A percentile compares a stretch with the other conserved stretches of the same genome.
phyloP scores from a whole-genome alignment of 805 yeast genomes.

The Debaryomyces hansenii region DNA sequence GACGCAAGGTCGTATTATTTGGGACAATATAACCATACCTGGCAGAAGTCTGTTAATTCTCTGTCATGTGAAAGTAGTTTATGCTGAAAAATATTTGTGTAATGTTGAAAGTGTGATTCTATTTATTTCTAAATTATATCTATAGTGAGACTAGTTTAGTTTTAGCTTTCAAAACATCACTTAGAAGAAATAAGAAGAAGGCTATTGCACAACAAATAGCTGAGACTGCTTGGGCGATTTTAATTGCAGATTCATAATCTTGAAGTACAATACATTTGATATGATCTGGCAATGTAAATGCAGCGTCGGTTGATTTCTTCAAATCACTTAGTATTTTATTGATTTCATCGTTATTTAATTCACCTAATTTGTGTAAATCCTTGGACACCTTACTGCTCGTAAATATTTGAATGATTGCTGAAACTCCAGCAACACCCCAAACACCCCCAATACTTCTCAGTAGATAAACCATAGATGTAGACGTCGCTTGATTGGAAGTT shows the following conservation, averaged over 20 bases:
- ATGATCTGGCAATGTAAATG: conserved; percentile 13
- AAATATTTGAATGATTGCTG: conserved; percentile 18
- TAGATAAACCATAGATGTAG: conserved; percentile 39
- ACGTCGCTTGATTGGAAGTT: conserved; percentile 32
- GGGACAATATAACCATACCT: too few species aligned
- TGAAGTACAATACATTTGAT: conserved; percentile 15
- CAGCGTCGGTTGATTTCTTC: conserved; percentile 20
- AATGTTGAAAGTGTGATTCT: too few species aligned
- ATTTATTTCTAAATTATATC: not conserved
- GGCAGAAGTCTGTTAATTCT: too few species aligned
- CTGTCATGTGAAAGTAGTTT: too few species aligned
- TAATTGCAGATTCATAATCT: conserved; percentile 25
- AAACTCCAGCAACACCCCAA: conserved; percentile 37
- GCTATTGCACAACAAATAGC: conserved; percentile 16
- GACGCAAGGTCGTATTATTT: too few species aligned
- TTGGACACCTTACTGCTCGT: conserved; percentile 10
- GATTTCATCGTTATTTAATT: conserved; percentile 12
- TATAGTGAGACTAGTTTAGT: not conserved
- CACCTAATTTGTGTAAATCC: conserved; percentile 13
- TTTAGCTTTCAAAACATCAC: conserved; percentile 10
- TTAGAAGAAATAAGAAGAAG: conserved; percentile 12
- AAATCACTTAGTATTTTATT: conserved; percentile 15
- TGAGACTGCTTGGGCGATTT: conserved; percentile 23
- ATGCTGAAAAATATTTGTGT: too few species aligned
- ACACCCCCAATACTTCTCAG: conserved; percentile 42